Conservation (phyloP, 257 asterid genomes). For the Fraxinus anomala region DNA sequence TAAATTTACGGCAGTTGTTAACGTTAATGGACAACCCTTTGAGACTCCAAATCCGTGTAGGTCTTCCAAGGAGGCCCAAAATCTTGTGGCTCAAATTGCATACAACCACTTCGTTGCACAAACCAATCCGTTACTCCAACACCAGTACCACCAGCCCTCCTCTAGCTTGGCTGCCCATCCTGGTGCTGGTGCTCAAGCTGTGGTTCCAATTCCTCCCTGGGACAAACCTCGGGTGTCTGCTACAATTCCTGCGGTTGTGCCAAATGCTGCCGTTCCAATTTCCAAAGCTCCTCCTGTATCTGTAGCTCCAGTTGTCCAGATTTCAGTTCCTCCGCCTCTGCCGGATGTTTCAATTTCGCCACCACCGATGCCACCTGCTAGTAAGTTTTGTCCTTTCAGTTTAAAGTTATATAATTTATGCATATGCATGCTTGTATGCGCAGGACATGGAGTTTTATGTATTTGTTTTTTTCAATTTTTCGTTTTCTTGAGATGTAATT, state of each 20-base stretch:
- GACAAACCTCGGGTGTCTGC: not conserved
- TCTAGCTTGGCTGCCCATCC: not conserved
- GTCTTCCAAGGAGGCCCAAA: slow-evolving; percentile 65
- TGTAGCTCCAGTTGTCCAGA: slow-evolving; percentile 1
- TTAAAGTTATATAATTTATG: not conserved
- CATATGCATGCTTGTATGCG: not conserved
- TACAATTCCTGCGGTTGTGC: not conserved
- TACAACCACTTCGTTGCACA: slow-evolving; percentile 34
- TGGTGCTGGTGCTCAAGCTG: not conserved
- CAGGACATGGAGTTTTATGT: not conserved
- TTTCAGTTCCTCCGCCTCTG: slow-evolving; percentile 37
- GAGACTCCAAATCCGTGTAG: slow-evolving; percentile 42
- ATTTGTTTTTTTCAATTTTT: not conserved
- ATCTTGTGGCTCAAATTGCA: slow-evolving; percentile 56
- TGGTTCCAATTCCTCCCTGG: not conserved
- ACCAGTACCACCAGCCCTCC: not conserved
- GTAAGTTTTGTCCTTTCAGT: not conserved
- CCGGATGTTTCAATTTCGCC: slow-evolving; percentile 41
- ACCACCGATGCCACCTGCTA: not conserved
- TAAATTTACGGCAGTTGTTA: slow-evolving; percentile 50
- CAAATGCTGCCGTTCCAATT: not conserved
- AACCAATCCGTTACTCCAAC: not conserved
- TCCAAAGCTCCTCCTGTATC: not conserved
- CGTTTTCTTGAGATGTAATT: not conserved
- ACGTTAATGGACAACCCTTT: slow-evolving; percentile 43